These are phyloP conservation scores for Sambucus nigra DNA, from an alignment of 129 eudicot species.

Conservation along the genomic window DNA sequence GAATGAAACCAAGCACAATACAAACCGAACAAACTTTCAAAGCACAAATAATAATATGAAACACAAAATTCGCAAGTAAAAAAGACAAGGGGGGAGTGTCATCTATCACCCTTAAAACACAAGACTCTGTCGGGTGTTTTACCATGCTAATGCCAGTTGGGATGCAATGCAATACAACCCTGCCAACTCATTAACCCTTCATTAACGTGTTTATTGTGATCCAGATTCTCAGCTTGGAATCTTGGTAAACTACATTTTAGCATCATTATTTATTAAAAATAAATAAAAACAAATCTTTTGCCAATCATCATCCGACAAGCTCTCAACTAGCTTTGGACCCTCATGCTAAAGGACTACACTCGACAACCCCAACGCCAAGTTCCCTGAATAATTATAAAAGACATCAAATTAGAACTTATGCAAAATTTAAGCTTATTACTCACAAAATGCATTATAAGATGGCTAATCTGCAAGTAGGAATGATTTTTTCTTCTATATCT, in stretches of 20 bases:
- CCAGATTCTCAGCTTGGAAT: background rate
- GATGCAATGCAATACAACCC: background rate
- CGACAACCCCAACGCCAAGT: constrained; percentile 58
- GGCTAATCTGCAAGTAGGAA: constrained; percentile 56
- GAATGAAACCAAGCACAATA: no score
- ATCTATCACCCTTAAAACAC: no score
- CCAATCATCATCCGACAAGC: constrained; percentile 26
- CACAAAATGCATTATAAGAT: background rate
- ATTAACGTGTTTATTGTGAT: background rate
- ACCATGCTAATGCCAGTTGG: constrained; percentile 1
- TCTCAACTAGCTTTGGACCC: constrained; percentile 47
- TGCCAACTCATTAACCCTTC: background rate
- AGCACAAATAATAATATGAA: no score
- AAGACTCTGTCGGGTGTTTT: no score
- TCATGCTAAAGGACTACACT: constrained; percentile 50
- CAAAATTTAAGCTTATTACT: background rate
- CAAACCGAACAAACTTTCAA: no score
- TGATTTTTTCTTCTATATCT: constrained; percentile 49
- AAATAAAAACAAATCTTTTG: no score
- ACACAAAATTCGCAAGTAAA: no score
- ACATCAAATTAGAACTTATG: background rate
- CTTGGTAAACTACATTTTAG: background rate
- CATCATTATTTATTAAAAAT: no score
- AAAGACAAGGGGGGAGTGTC: no score
- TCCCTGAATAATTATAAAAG: constrained; percentile 21